Evolutionary conservation across 2,329 filamentous ascomycete genomes (phyloP), one percentile per base, ranked within the genome.

Genomic region (Aureobasidium sp.): DNA sequence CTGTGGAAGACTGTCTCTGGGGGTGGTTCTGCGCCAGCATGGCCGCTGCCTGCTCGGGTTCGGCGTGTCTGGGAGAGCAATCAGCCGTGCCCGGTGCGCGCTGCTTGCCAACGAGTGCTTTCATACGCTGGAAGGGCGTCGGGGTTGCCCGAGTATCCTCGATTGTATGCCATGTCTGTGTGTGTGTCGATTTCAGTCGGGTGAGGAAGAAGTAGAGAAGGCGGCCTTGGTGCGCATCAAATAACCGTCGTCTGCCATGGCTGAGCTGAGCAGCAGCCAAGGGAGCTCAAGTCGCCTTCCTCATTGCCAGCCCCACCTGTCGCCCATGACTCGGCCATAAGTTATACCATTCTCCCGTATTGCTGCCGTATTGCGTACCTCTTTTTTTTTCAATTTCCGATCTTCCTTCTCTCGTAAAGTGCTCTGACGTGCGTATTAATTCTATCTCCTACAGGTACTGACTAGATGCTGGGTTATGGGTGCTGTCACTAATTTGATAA

Each of bases 61-160:
- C 87, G 63, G 87, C 87, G 71, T 90, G 88, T 69, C 85, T 88
- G 68, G 61, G 47, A 19, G 31, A 40, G 31, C 31, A 40, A 31
- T 58, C 55, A 58, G 55, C 53, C 40, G 31, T 42, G 51, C 7
- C 51, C 37, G 35, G n/a, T 43, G 25, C 25, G 53, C 53, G 5
- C 53, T 23, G 53, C 37, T 23, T 55, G 51, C 10, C 17, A 23
- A 21, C 17, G 21, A 10, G 21, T 13, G 27, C 27, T 23, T 9
- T 27, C 87, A 77, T 81, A 94, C 88, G 90, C 90, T 71, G 93
- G 93, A 65, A 99, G 84, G 72, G 91, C 89, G 79, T 99, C 93
- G 35, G 92, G 92, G 74, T 99, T 95, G 47, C 63, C 61, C 55
- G 58, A 47, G 78, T 91, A 94, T 60, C 87, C 84, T 74, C 85